phyloP scores from a whole-genome alignment of 768 basidiomycete genomes.

The Panaeolus cyanescens region DNA sequence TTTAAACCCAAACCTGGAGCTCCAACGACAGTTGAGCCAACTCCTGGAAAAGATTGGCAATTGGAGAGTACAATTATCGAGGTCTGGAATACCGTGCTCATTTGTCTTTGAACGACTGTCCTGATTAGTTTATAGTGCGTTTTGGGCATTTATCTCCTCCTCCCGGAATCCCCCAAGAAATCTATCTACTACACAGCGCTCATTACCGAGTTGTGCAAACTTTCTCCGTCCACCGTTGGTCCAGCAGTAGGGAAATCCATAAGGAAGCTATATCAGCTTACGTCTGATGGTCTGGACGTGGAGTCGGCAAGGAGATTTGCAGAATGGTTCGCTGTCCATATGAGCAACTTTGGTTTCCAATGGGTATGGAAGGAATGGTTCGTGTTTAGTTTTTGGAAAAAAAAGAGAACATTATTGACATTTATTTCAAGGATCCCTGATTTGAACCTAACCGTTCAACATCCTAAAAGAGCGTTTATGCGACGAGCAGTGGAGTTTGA shows the following conservation, averaged over 20 bases:
- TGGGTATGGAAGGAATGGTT: conserved; percentile 99
- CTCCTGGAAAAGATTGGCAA: conserved; percentile 76
- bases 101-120: background rate
- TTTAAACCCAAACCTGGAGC: conserved; percentile 81
- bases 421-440: conserved; percentile 74
- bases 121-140: conserved; percentile 49
- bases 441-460: conserved; percentile 66
- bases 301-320: conserved; percentile 81
- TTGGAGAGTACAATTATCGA: conserved; percentile 89
- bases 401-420: background rate
- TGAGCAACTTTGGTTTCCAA: conserved; percentile 97
- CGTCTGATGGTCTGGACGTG: conserved; percentile 88
- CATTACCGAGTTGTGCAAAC: conserved; percentile 92
- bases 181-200: conserved; percentile 85
- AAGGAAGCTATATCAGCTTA: conserved; percentile 74
- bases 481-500: conserved; percentile 87
- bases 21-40: conserved; percentile 48
- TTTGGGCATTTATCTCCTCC: conserved; percentile 69
- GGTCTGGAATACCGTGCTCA: conserved; percentile 38
- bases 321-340: conserved; percentile 95
- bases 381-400: conserved; percentile 20
- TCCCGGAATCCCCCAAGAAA: conserved; percentile 79
- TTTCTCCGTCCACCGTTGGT: conserved; percentile 90
- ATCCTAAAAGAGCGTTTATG: conserved; percentile 90
- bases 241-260: conserved; percentile 97